These are phyloP conservation scores for Haplosporangium gracile DNA, from an alignment of 192 early-diverging fungal genomes.

Conservation along the genomic window DNA sequence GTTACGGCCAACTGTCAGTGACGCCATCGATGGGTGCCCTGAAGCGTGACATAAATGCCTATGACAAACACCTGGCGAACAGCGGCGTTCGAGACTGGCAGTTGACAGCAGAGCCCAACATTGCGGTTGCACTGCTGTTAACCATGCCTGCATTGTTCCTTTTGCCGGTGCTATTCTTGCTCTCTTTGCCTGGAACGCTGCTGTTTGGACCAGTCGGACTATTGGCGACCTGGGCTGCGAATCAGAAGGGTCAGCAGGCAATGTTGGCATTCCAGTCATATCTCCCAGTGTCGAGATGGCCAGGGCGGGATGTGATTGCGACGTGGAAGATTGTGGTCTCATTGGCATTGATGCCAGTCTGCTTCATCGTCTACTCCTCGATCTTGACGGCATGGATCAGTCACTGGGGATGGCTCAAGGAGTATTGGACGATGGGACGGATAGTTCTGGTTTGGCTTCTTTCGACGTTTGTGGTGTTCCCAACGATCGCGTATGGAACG, in stretches of 20 bases:
- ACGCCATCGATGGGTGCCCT: slow-evolving; percentile 36
- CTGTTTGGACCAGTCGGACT: slow-evolving; percentile 54
- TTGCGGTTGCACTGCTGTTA: slow-evolving; percentile 29
- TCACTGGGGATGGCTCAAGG: slow-evolving; percentile 7
- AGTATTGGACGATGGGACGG: slow-evolving; percentile 32
- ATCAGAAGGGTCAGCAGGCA: slow-evolving; percentile 55
- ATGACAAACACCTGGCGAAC: slow-evolving; percentile 34
- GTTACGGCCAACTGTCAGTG: slow-evolving; percentile 19
- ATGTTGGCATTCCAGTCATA: slow-evolving; percentile 61
- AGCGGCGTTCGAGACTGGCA: slow-evolving; percentile 39
- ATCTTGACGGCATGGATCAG: slow-evolving; percentile 21
- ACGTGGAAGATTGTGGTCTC: slow-evolving; percentile 61
- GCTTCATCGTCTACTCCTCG: slow-evolving; percentile 44
- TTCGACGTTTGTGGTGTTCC: slow-evolving; percentile 29
- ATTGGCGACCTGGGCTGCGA: slow-evolving; percentile 52
- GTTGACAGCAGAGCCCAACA: slow-evolving; percentile 42
- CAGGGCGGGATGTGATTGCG: slow-evolving; percentile 61
- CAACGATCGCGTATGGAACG: slow-evolving; percentile 34
- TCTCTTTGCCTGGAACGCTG: slow-evolving; percentile 53
- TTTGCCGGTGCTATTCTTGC: slow-evolving; percentile 31
- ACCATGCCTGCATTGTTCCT: slow-evolving; percentile 45
- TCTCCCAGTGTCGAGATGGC: slow-evolving; percentile 61
- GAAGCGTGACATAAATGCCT: slow-evolving; percentile 50
- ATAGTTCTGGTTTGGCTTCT: slow-evolving; percentile 32
- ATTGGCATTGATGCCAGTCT: slow-evolving; percentile 44